Evolutionary conservation across 371 early-diverging fungal genomes (phyloP), one percentile per base, ranked within the genome.

Genomic region (Actinomucor elegans): DNA sequence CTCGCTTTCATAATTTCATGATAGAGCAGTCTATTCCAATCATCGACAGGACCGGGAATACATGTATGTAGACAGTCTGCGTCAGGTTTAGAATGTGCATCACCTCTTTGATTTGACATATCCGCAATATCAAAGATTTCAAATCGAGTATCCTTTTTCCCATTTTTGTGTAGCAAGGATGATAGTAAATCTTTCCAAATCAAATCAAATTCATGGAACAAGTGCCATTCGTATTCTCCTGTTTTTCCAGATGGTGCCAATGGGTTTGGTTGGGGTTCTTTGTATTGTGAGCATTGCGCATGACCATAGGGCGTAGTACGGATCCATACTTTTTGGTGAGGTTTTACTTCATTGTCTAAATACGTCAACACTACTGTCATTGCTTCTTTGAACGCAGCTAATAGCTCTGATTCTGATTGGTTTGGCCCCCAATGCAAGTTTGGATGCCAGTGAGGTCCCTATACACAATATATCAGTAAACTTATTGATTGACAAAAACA

Each of bases 251-350:
- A 55, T 9, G 77, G 77, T 4, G 48, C 56, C 5, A 61, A 32
- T 0, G 77, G 72, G 14, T 48, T 55, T 0, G 21, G 15, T 35
- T 61, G 60, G 10, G 77, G 77, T 27, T 59, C 44, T 4, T 43
- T 69, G 34, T 59, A 73, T 32, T 62, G 59, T 1, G 74, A 69
- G 32, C 77, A 77, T 23, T 55, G 53, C 5, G 64, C 71, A 42
- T 77, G 77, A 5, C 77, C 77, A 42, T 77, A 69, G 3, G 77
- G 77, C 24, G 77, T 67, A 17, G 71, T 71, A 50, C 77, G 59
- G 15, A 77, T 52, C 66, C 70, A 77, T 10, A 74, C 58, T 18
- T 59, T 71, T 43, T 77, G 77, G 38, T 65, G 51, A 6, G 64
- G 52, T 20, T 56, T 56, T 9, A 73, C 21, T n/a, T 63, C 37